Conservation (phyloP, 2,329 filamentous ascomycete species). For the Xylaria arbuscula region DNA sequence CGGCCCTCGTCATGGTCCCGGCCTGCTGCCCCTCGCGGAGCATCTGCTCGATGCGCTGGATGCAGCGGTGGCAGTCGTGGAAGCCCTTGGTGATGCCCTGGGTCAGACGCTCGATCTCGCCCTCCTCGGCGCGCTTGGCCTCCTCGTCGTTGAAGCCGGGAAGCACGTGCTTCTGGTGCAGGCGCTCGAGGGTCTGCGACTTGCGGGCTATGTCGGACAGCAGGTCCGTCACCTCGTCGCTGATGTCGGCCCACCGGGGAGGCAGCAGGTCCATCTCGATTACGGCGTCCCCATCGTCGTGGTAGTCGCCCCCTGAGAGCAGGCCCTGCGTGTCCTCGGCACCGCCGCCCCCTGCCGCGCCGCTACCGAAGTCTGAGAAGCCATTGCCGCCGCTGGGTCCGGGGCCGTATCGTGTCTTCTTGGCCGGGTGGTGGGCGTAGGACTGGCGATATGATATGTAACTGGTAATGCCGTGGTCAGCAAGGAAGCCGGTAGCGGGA, state of each 20-base stretch:
- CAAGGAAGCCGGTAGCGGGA: background rate
- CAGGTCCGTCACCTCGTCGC: conserved; percentile 89
- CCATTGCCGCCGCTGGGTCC: conserved; percentile 65
- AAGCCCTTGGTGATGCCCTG: conserved; percentile 90
- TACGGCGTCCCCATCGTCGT: conserved; percentile 89
- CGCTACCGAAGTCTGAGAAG: conserved; percentile 70
- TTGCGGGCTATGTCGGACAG: conserved; percentile 84
- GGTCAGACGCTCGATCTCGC: conserved; percentile 89
- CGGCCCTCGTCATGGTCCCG: conserved; percentile 79
- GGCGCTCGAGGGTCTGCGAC: conserved; percentile 84
- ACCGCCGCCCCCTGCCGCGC: conserved; percentile 52
- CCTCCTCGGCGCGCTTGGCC: conserved; percentile 85
- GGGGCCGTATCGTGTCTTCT: conserved; percentile 77
- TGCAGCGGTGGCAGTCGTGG: conserved; percentile 88
- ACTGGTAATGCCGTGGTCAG: conserved; percentile 60
- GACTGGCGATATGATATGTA: conserved; percentile 99
- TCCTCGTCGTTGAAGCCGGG: conserved; percentile 97
- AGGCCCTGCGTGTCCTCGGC: conserved; percentile 76
- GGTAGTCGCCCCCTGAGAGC: conserved; percentile 80
- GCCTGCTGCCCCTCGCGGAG: conserved; percentile 81
- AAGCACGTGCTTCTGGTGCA: conserved; percentile 97
- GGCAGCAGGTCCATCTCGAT: conserved; percentile 99
- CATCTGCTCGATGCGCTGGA: conserved; percentile 88
- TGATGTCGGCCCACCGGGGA: conserved; percentile 93
- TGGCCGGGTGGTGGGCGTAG: conserved; percentile 92